A percentile compares a stretch with the other conserved stretches of the same genome.
phyloP scores from a whole-genome alignment of 805 yeast species.

The Saccharomycopsis malanga region DNA sequence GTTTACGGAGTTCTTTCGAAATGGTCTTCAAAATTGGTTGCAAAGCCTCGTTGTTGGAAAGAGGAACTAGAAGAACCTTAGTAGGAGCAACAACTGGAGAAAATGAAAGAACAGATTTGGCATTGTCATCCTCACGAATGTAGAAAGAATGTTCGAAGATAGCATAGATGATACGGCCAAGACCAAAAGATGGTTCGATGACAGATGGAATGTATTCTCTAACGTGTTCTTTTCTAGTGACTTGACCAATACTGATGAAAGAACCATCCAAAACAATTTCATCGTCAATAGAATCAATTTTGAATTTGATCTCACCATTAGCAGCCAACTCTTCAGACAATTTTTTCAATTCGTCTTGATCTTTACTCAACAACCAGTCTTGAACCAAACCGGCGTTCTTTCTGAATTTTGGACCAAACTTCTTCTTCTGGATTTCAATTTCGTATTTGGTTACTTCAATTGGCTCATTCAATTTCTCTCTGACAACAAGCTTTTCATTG shows the following conservation, averaged over 20 bases:
- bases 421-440: conserved; percentile 84
- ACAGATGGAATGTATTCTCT: conserved; percentile 96
- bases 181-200: conserved; percentile 98
- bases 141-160: conserved; percentile 93
- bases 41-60: conserved; percentile 76
- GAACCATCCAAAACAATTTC: conserved; percentile 66
- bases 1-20: conserved; percentile 61
- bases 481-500: conserved; percentile 88
- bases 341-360: conserved; percentile 78
- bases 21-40: conserved; percentile 68
- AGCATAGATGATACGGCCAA: conserved; percentile 93
- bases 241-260: conserved; percentile 69
- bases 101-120: conserved; percentile 86
- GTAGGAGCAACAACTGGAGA: conserved; percentile 97
- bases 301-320: conserved; percentile 58
- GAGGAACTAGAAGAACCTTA: conserved; percentile 90
- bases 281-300: conserved; percentile 54
- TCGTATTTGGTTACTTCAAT: conserved; percentile 74
- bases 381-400: conserved; percentile 93
- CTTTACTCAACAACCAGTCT: conserved; percentile 63
- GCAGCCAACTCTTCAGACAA: conserved; percentile 60
- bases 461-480: conserved; percentile 85
- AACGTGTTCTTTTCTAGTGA: conserved; percentile 76
- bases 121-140: conserved; percentile 84
- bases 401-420: conserved; percentile 96